Base-by-base conservation (phyloP, 148 eudicot genomes). In the Fagopyrum homotropicum region DNA sequence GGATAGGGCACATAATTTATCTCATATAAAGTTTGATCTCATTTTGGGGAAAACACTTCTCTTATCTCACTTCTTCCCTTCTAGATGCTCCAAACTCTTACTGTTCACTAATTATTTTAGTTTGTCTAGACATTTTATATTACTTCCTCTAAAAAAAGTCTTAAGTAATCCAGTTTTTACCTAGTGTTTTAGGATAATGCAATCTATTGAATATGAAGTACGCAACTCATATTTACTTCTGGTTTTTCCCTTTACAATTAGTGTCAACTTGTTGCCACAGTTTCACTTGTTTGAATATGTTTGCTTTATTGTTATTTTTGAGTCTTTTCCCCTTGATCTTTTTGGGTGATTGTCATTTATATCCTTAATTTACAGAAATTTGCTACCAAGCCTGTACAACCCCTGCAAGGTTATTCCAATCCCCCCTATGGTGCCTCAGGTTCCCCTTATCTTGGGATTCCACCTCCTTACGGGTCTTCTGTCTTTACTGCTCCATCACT, bases 391-490 rank as follows among this genome's bases (percentile, higher is more conserved):
- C 93, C 89, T 51, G 54, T 88, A 88, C 94, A 89, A 52, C 83
- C 86, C 26, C 84, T 80, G 68, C 98, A 84, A 45, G 88, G 88
- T 75, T 95, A 92, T 81, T 69, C 92, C 71, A 73, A 83, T 75
- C 85, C 83, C 69, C 85, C 92, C n/a, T 92, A 95, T 81, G 83
- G 89, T 75, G 92, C 89, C 71, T 84, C 97, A 43, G 97, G 96
- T 81, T 88, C 90, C 30, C 92, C 97, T 43, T 94, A 90, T 77
- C 82, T 92, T 85, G 91, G 97, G 57, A 83, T 85, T 81, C 88
- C 91, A 54, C 88, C 92, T 46, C 97, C 97, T 72, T 95, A 95
- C 80, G 94, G 94, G 7, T 84, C 93, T 83, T 88, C 98, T 61
- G 68, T 88, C 44, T 89, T 86, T 80, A 88, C 88, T 75, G 97